Conservation (phyloP, 768 basidiomycete species). For the Hemileccinum impolitum region DNA sequence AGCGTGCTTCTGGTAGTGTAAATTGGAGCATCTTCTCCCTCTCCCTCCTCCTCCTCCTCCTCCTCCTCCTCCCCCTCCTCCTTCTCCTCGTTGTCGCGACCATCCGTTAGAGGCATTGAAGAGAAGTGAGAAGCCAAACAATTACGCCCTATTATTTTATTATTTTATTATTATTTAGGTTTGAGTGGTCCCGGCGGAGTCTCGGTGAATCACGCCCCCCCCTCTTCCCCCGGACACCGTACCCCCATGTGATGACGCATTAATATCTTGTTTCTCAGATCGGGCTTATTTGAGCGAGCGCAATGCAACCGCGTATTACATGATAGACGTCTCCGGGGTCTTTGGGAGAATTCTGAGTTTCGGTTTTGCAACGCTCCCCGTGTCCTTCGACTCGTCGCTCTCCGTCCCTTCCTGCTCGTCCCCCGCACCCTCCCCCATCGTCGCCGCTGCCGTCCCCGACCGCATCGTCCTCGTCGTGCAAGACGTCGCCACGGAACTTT, state of each 20-base stretch:
- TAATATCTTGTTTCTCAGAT: background rate
- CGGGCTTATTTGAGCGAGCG: constrained; percentile 1
- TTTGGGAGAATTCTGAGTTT: constrained; percentile 35
- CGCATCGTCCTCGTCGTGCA: constrained; percentile 23
- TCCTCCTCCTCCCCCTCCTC: no score
- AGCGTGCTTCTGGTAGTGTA: background rate
- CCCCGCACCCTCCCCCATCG: constrained; percentile 24
- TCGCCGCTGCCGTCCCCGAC: constrained; percentile 19
- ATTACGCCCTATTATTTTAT: no score
- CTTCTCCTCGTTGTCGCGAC: no score
- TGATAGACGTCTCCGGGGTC: constrained; percentile 25
- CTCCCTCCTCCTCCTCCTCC: background rate
- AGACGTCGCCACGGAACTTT: constrained; percentile 16
- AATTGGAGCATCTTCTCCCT: no score
- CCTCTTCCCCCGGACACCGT: background rate
- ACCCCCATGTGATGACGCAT: no score
- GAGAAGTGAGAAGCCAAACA: no score
- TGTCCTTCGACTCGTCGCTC: constrained; percentile 32
- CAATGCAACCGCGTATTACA: constrained; percentile 13
- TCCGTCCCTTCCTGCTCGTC: constrained; percentile 29
- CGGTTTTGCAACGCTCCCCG: constrained; percentile 33
- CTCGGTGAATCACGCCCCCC: no score
- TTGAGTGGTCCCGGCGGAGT: no score
- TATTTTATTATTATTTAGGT: no score
- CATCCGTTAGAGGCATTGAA: no score